Evolutionary conservation across 306 rosid species (phyloP), one percentile per base, ranked within the genome.

Genomic region (Vigna reflexopilosa): DNA sequence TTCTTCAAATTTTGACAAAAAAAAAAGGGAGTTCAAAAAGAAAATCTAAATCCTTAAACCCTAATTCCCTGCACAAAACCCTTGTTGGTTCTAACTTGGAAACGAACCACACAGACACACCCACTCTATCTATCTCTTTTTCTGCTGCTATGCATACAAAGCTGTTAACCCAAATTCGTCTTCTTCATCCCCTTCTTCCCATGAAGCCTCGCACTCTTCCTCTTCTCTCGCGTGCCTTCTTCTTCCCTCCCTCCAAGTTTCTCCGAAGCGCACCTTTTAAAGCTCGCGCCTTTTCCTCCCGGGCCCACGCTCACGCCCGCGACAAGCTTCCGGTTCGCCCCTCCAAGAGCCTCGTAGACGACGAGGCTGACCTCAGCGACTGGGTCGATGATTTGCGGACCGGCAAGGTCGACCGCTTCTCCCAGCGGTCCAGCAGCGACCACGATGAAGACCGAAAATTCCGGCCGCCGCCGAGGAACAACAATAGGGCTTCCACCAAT

Each of bases 321-420:
- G 78, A 30, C 1, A 47, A 12, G 7, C 16, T 51, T 8, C 44
- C 57, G 1, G 17, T 30, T 2, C 67, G 67, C 24, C 68, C 17
- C 38, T 83, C 97, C 11, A 89, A 86, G 90, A 93, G 97, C 63
- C 83, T 95, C 22, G 44, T 89, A 16, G 97, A 95, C 3, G 96
- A 95, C 34, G 97, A 95, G 85, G 93, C 91, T 8, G 96, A 95
- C 14, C 93, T 95, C 62, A 88, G 97, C 70, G 88, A 87, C 68
- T 95, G 97, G 98, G 94, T 93, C 48, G 87, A 87, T 45, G 98
- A 81, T 1, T 67, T 95, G 50, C 86, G 84, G 32, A 72, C 85
- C 2, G 86, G 83, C 7, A 75, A 83, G 4, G 19, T 70, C 10
- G 34, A 19, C 22, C 16, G 40, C 0, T 24, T 24, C 9, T 13